Base-by-base conservation (phyloP, 441 rosid genomes). In the Oxalis stricta region DNA sequence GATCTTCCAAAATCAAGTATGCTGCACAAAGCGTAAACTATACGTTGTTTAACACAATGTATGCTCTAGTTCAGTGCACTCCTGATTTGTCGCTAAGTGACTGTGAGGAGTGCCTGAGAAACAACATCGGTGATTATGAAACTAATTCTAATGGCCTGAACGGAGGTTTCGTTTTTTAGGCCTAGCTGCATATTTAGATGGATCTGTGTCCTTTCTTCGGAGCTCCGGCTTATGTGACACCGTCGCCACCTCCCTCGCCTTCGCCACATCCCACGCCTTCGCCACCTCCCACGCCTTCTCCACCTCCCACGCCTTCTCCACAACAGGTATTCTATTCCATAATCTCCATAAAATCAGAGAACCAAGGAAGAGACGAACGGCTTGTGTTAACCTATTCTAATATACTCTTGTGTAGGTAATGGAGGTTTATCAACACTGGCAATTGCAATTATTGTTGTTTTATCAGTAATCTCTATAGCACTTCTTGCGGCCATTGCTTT, bases 171-270 rank as follows among this genome's bases (percentile, higher is more conserved):
- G 20, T n/a, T 48, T 31, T 1, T 2, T 5, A 23, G 48, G 31
- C 56, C 61, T 8, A 33, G 15, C 37, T 60, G 61, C 29, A 32
- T 38, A 23, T n/a, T 48, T 14, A 44, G 56, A 5, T 60, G 65
- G 44, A 60, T 6, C 10, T 44, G 48, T 31, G 12, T 49, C 54
- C 21, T n/a, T 35, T 35, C 20, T 35, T 14, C 17, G 9, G 3
- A 0, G 7, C 0, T 15, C 4, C 8, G 28, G 8, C 5, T 24
- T 4, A 24, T 24, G 28, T 3, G 8, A 8, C 28, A 24, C 28
- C 28, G 28, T 24, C 28, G 4, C 28, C n/a, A n/a, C 28, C 8
- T 4, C 28, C 28, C 8, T 8, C 28, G 8, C 28, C 28, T 24
- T 3, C 5, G 4, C 28, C 4, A 8, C 28, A 4, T 17, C 16